A percentile compares a stretch with the other conserved stretches of the same genome.
Conservation (phyloP, 1,139 yeast genomes). For the Candida tunisiensis region DNA sequence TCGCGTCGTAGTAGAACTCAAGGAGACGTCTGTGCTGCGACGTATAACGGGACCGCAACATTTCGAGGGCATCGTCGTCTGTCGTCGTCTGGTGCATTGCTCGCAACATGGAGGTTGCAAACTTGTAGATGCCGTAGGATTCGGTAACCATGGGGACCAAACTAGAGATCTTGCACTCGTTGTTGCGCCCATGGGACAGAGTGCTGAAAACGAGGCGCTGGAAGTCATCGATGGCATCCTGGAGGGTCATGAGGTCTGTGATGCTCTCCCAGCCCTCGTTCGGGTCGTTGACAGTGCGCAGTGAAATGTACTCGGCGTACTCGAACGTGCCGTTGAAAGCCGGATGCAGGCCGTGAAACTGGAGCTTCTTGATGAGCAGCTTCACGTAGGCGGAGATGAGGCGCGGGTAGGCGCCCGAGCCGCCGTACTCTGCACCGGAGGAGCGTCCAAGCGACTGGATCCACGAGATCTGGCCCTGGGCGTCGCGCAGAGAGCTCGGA, state of each 20-base stretch:
- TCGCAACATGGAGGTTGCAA: conserved; percentile 77
- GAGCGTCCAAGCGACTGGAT: conserved; percentile 23
- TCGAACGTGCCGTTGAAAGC: conserved; percentile 94
- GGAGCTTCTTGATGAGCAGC: conserved; percentile 54
- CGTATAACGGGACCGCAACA: conserved; percentile 53
- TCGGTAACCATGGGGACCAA: conserved; percentile 88
- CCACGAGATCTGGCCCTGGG: conserved; percentile 56
- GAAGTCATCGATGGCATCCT: conserved; percentile 69
- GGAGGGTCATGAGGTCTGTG: conserved; percentile 70
- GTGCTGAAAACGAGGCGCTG: conserved; percentile 67
- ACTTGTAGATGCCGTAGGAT: conserved; percentile 83
- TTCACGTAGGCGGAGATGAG: conserved; percentile 65
- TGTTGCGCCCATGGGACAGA: conserved; percentile 29
- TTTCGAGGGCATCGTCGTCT: conserved; percentile 61
- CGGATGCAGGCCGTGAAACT: conserved; percentile 70
- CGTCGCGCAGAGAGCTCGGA: conserved; percentile 69
- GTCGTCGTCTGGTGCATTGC: conserved; percentile 72
- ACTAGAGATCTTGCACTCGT: conserved; percentile 76
- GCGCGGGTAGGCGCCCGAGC: conserved; percentile 40
- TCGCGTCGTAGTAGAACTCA: conserved; percentile 84
- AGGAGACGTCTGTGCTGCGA: conserved; percentile 69
- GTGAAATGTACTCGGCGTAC: conserved; percentile 83
- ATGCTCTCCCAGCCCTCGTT: conserved; percentile 91
- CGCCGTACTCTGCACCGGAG: conserved; percentile 15
- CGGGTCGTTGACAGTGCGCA: conserved; percentile 80